A percentile compares a stretch with the other conserved stretches of the same genome.
These are phyloP conservation scores for Draba incana DNA, from an alignment of 345 rosid species.

Conservation along the genomic window DNA sequence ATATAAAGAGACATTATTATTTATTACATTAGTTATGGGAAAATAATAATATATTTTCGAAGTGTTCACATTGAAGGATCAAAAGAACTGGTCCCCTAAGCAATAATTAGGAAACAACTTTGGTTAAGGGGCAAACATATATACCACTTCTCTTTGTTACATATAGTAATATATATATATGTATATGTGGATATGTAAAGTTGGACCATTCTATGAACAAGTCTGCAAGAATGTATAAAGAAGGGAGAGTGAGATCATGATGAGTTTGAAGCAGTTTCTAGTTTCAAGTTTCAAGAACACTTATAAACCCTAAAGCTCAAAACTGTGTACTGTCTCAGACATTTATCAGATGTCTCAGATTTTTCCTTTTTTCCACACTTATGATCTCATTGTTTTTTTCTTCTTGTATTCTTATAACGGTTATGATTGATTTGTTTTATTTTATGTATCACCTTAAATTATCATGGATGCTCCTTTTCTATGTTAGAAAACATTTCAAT, in stretches of 20 bases:
- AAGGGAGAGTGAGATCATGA: slow-evolving; percentile 34
- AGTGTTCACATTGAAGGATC: slow-evolving; percentile 28
- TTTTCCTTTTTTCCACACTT: slow-evolving; percentile 33
- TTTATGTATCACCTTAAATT: slow-evolving; percentile 28
- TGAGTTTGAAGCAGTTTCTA: slow-evolving; percentile 36
- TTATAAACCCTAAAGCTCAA: slow-evolving; percentile 43
- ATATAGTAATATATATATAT: not conserved
- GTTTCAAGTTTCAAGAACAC: slow-evolving; percentile 44
- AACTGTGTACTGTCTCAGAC: slow-evolving; percentile 38
- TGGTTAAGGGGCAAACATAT: slow-evolving; percentile 43
- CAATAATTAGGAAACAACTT: slow-evolving; percentile 44
- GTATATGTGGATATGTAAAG: slow-evolving; percentile 13
- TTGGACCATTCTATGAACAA: slow-evolving; percentile 43
- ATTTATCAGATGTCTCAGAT: slow-evolving; percentile 39
- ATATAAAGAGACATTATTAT: not conserved
- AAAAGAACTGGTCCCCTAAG: slow-evolving; percentile 34
- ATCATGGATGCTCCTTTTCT: slow-evolving; percentile 18
- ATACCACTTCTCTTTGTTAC: slow-evolving; percentile 27
- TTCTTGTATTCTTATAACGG: slow-evolving; percentile 42
- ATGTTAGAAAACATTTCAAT: slow-evolving; percentile 7
- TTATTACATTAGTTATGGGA: slow-evolving; percentile 24
- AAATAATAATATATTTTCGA: not conserved
- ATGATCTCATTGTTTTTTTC: slow-evolving; percentile 37
- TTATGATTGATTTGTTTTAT: slow-evolving; percentile 37
- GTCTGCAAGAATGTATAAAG: slow-evolving; percentile 42